Base-by-base conservation (phyloP, 805 yeast species). In the Scheffersomyces ergatensis region DNA sequence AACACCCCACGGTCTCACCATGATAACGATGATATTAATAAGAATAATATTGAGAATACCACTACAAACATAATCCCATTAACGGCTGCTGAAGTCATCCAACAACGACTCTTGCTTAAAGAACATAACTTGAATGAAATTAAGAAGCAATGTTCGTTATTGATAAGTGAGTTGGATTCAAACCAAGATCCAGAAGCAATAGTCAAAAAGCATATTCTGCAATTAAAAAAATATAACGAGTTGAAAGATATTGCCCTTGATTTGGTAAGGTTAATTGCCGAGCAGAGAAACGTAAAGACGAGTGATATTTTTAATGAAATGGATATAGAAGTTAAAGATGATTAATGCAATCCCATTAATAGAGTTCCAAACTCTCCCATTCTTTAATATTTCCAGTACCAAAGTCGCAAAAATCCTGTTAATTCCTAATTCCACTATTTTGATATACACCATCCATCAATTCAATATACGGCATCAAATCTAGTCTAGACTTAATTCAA, bases 231-330 rank as follows among this genome's bases (percentile, higher is more conserved):
- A 39, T 84, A 83, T 57, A 80, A 83, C 50, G 87, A 82, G 44
- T 58, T 84, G 18, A 74, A 77, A 50, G 89, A 83, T 52, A 67
- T 72, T 2, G 85, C 87, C 0, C 51, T 81, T 39, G 71, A 75
- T 5, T 54, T 84, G 45, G 73, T 80, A 9, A 74, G 76, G 31
- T 57, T 80, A 65, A 79, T 83, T 24, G 84, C 87, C 0, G 80
- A 77, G 38, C 83, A 80, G 44, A 67, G 78, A 43, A 62, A 70
- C 19, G 60, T 75, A 20, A 64, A 72, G 34, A 53, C 77, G 4
- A 58, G 62, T 11, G 79, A 73, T 27, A 71, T 82, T 5, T 58
- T 80, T 49, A 65, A 71, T 12, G 29, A 25, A 12, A 25, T 25
- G 29, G 29, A 25, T 9, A 13, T 25, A 5, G 29, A 25, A 9